Evolutionary conservation across 73 alveolate genomes (phyloP), one percentile per base, ranked within the genome.

Genomic region (Paramecium pentaurelia): DNA sequence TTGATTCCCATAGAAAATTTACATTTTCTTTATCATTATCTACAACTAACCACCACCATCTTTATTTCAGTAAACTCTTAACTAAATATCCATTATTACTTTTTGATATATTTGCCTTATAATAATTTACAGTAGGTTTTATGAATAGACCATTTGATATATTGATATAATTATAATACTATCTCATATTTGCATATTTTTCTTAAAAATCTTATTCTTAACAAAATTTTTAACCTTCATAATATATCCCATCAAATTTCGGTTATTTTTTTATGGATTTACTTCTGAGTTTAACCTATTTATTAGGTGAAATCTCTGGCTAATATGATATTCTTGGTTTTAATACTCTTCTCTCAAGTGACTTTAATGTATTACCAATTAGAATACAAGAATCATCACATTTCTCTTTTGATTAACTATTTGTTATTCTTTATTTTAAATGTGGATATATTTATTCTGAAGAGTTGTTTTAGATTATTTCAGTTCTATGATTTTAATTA

Each of bases 1-100:
- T 4, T 71, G 51, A 71, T 71, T 71, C 51, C 86, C 98, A 96
- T 11, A 96, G 37, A 91, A 96, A 96, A 60, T 95, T 91, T n/a
- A 73, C 93, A 30, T 28, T 20, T 6, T 44, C 28, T 8, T 58
- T 86, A 22, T 86, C 91, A 9, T 40, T 86, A 34, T 75, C 88
- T 28, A 92, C 96, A 92, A 68, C 60, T 18, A 86, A 88, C 98
- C 98, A 96, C 97, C 98, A 96, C 94, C 96, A 96, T 58, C 98
- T 71, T 58, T 71, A 25, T 58, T 94, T 96, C 36, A 96, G 92
- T 58, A 92, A 20, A 49, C 38, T 54, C 37, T 93, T 93, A 2
- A 96, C 96, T 20, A 96, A 45, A 6, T 68, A n/a, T 34, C 96
- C 91, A 73, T 96, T 96, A 86, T 96, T 96, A 6, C 98, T 97